Base-by-base conservation (phyloP, 495 filamentous ascomycete genomes). In the Eremomyces bilateralis region DNA sequence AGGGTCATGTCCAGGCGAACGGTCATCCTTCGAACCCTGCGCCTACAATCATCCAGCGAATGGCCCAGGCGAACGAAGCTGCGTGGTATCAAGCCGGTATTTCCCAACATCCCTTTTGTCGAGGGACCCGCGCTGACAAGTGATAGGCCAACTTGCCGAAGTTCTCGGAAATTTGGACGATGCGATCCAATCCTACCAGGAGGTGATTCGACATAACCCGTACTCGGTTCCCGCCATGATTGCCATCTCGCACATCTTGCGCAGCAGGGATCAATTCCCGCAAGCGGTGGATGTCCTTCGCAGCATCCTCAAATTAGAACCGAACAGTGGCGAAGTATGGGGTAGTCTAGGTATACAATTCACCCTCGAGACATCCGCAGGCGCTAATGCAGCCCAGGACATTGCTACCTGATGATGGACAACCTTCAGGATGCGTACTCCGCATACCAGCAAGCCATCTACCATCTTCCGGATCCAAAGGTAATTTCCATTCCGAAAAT, bases 361-460 rank as follows among this genome's bases (percentile, higher is more conserved):
- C 18, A 13, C 19, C 32, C 31, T 41, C 17, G 3, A 38, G 41
- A 35, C 17, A 35, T 38, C 4, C 36, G 39, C 24, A 37, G n/a
- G n/a, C n/a, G n/a, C 15, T 19, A 3, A 30, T 29, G 12, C n/a
- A n/a, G n/a, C 28, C 4, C 46, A 77, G 81, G 85, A 2, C 90
- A 95, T 55, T 95, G 88, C 53, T 90, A 81, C 48, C 62, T 99
- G 16, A 99, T 99, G 88, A 92, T 95, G 83, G 88, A 99, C 43
- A 85, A 99, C 44, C 53, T 99, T 21, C 88, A 95, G 53, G 80
- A 94, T 48, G 88, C 88, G 1, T 99, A 99, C 51, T 75, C 76
- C n/a, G 90, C 88, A 2, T 99, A 99, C 49, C 88, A 99, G 52
- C 77, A 83, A 47, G 88, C 88, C 10, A 58, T 99, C 11, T 84